Percentiles rank a stretch among this genome's conserved stretches.
Conservation (phyloP, 2,329 filamentous ascomycete species). For the Aspergillus neotritici region DNA sequence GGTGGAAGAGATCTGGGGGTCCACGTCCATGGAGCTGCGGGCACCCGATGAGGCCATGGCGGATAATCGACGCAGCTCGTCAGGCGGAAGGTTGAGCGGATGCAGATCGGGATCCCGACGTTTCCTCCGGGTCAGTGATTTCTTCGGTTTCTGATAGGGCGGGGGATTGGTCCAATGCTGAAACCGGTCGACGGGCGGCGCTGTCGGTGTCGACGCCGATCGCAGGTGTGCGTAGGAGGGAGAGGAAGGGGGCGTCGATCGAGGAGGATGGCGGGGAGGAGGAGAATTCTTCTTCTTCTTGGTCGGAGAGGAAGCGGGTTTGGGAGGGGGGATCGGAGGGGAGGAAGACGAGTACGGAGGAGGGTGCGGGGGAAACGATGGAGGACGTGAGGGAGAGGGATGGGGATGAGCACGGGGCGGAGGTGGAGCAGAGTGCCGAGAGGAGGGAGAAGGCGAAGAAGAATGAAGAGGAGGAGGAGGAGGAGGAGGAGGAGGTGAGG, state of each 20-base stretch:
- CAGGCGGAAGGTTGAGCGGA: conserved; percentile 82
- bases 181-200: too few relatives aligned
- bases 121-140: too few relatives aligned
- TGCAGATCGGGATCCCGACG: conserved; percentile 59
- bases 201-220: too few relatives aligned
- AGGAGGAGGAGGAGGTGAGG: conserved; percentile 13
- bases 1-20: conserved; percentile 53
- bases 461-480: conserved; percentile 5
- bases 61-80: conserved; percentile 74
- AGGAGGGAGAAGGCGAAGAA: conserved; percentile 1
- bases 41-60: conserved; percentile 47
- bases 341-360: conserved; percentile 8
- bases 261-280: conserved; percentile 2
- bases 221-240: conserved; percentile 19
- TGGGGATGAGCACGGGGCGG: conserved; percentile 1
- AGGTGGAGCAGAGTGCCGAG: not conserved
- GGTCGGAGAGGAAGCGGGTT: not conserved
- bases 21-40: conserved; percentile 69
- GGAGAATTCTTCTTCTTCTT: conserved; percentile 1
- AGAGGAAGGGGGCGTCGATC: conserved; percentile 9
- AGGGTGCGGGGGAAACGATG: conserved; percentile 2
- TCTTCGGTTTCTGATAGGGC: too few relatives aligned
- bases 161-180: too few relatives aligned
- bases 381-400: conserved; percentile 6
- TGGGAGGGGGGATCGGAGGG: conserved; percentile 2